Conservation (phyloP, 75 land plant species). For the Pinus taeda region DNA sequence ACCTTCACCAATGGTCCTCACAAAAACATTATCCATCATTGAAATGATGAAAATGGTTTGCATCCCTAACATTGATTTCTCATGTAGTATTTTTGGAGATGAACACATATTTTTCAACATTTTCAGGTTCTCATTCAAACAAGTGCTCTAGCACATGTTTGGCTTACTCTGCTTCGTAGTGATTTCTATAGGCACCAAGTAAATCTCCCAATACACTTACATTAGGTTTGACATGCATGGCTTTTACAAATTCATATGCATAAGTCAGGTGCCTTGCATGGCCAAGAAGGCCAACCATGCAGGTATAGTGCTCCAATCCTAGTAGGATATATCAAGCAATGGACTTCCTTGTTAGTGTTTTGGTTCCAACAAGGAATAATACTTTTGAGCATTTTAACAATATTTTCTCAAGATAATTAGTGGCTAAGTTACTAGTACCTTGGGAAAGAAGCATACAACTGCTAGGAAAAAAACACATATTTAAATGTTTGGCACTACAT, state of each 20-base stretch:
- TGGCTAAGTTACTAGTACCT: no score
- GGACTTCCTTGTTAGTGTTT: no score
- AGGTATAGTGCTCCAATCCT: slow-evolving; percentile 10
- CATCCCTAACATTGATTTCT: slow-evolving; percentile 24
- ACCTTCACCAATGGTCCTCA: slow-evolving; percentile 6
- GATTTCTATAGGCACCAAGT: slow-evolving; percentile 17
- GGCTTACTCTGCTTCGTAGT: slow-evolving; percentile 1
- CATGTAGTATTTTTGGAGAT: slow-evolving; percentile 10
- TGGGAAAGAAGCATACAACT: no score
- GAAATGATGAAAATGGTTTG: slow-evolving; percentile 20
- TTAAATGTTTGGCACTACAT: no score
- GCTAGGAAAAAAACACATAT: no score
- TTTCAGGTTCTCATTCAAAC: slow-evolving; percentile 2
- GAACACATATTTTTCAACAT: slow-evolving; percentile 1
- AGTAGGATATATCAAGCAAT: not conserved
- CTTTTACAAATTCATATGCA: slow-evolving; percentile 6
- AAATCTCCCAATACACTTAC: slow-evolving; percentile 6
- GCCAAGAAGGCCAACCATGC: slow-evolving; percentile 14
- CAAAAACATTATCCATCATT: slow-evolving; percentile 25
- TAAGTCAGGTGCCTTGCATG: slow-evolving; percentile 3
- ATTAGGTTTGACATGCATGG: slow-evolving; percentile 12
- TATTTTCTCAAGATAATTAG: no score
- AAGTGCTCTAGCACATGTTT: slow-evolving; percentile 6
- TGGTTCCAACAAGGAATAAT: no score
- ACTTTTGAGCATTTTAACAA: no score